Evolutionary conservation across 2,329 filamentous ascomycete genomes (phyloP).

Genomic region (Penicillium occitanis): DNA sequence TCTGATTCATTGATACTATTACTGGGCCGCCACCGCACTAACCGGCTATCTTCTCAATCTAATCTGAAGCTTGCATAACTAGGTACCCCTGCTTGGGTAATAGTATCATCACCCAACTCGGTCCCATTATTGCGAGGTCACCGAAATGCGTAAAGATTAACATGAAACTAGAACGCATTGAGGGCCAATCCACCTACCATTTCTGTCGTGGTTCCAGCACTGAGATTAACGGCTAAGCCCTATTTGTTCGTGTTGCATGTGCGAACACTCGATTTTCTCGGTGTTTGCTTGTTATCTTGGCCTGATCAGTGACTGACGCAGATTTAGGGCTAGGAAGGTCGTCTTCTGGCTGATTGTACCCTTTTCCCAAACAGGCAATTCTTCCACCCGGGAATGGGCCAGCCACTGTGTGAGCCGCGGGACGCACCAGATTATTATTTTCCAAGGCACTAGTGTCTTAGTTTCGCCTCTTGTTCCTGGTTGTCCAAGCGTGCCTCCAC

Average conservation of each 20-base stretch:
- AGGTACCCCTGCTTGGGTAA: background rate
- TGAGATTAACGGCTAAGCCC: background rate
- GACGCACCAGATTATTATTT: slow-evolving; percentile 1
- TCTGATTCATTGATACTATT: background rate
- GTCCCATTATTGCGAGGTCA: background rate
- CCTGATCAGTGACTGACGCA: background rate
- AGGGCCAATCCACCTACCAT: background rate
- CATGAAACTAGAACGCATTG: background rate
- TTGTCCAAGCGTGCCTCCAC: background rate
- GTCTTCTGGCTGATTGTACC: background rate
- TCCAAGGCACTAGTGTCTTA: background rate
- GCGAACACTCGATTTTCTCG: background rate
- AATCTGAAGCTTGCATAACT: background rate
- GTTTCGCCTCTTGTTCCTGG: background rate
- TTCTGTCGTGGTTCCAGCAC: background rate
- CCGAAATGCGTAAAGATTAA: slow-evolving; percentile 4
- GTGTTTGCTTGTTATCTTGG: slow-evolving; percentile 8
- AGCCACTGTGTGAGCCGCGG: background rate
- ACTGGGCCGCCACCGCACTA: background rate
- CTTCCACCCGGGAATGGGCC: background rate
- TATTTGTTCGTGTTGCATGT: background rate
- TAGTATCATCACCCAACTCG: background rate
- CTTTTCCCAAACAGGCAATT: background rate
- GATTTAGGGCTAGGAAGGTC: slow-evolving; percentile 10
- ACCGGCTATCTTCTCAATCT: background rate